Base-by-base conservation (phyloP, 2,329 filamentous ascomycete genomes). In the Trichoderma endophyticum region DNA sequence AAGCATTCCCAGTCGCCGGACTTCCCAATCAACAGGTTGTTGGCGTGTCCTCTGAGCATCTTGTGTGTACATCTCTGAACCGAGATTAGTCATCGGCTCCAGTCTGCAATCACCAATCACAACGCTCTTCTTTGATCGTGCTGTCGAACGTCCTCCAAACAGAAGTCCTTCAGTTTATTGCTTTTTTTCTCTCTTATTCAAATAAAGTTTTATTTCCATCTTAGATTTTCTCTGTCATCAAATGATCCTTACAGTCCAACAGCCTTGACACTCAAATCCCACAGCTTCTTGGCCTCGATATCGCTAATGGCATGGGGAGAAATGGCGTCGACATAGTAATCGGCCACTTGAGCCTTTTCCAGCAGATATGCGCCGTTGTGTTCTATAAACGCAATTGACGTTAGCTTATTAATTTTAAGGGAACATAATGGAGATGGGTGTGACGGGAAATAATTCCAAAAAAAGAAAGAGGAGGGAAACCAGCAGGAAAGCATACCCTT, bases 251-350 rank as follows among this genome's bases (percentile, higher is more conserved):
- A 67, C 32, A 67, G 6, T 0, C 78, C 80, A n/a, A 86, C 83
- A 63, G 86, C 74, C 74, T 83, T 76, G 78, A 85, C 83, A n/a
- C 82, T 85, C 61, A 85, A 57, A 57, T 79, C 78, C 85, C 85
- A 87, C 48, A 86, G 76, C 76, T 75, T 83, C 72, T 83, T 81
- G 0, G 85, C 84, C 63, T 81, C 80, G 8, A 81, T 18, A 2
- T 71, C 15, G 59, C 77, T 79, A n/a, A 77, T 79, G 0, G 74
- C 80, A 79, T 79, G 81, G 12, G 78, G 74, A 60, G 75, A 78
- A 43, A 79, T 72, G 0, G 75, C 77, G 28, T 82, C 77, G 7
- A 74, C 64, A 21, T 75, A 77, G 3, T 80, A 79, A 56, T 80
- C 78, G 0, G 76, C 75, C 2, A 82, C 74, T 24, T 81, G 80